phyloP scores from a whole-genome alignment of 768 basidiomycete genomes.

The Boletus eberwhitei region DNA sequence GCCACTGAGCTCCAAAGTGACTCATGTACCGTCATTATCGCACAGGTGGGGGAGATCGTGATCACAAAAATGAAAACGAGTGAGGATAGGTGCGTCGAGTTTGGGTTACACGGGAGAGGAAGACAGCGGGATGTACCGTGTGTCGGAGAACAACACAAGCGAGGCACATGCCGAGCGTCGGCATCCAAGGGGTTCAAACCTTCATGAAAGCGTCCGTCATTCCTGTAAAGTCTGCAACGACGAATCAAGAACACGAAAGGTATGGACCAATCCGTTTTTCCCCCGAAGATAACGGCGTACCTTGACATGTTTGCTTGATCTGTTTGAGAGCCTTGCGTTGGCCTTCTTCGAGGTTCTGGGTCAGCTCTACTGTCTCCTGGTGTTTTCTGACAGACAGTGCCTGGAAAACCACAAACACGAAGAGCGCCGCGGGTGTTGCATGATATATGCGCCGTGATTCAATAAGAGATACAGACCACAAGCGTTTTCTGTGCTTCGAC shows the following conservation, averaged over 20 bases:
- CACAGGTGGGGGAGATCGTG: neutral
- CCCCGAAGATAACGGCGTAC: slow-evolving; percentile 5
- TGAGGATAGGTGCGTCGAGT: neutral
- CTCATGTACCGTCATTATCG: neutral
- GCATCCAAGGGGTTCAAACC: slow-evolving; percentile 1
- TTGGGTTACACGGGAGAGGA: neutral
- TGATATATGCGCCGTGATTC: neutral
- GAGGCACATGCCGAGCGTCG: neutral
- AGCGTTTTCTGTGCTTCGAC: slow-evolving; percentile 22
- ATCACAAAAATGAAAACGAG: neutral
- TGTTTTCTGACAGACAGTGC: slow-evolving; percentile 28
- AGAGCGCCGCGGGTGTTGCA: too few species aligned
- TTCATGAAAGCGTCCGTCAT: slow-evolving; percentile 23
- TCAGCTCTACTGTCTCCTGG: slow-evolving; percentile 21
- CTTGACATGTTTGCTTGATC: slow-evolving; percentile 19
- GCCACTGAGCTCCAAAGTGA: neutral
- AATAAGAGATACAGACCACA: slow-evolving; percentile 17
- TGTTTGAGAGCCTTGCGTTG: slow-evolving; percentile 24
- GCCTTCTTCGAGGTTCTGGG: slow-evolving; percentile 22
- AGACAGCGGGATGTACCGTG: neutral
- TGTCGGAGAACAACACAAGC: neutral
- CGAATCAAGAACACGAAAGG: neutral
- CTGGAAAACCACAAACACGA: slow-evolving; percentile 1
- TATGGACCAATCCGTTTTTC: neutral
- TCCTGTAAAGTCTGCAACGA: slow-evolving; percentile 13